phyloP scores from a whole-genome alignment of 352 stramenopile genomes.

The Phytophthora sojae region DNA sequence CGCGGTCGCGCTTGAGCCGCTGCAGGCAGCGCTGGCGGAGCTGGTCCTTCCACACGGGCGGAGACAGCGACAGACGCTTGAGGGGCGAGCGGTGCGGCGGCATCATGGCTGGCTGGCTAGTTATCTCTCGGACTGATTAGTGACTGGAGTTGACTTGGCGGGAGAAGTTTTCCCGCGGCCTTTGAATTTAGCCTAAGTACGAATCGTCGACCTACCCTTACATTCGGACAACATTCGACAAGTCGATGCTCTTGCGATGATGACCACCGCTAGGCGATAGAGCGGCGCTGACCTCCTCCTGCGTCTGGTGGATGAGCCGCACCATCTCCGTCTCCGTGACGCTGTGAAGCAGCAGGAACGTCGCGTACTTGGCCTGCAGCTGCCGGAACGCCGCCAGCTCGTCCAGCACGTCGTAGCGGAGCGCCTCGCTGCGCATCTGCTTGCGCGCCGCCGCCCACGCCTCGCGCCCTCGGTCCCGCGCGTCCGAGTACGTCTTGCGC shows the following conservation, averaged over 20 bases:
- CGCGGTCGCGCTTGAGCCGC: slow-evolving; percentile 68
- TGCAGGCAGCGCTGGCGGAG: slow-evolving; percentile 77
- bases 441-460: slow-evolving; percentile 59
- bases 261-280: neutral
- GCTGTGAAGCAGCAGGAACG: slow-evolving; percentile 73
- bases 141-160: neutral
- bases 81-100: slow-evolving; percentile 13
- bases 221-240: neutral
- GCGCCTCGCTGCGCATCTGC: slow-evolving; percentile 62
- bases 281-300: slow-evolving; percentile 30
- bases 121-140: neutral
- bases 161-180: neutral
- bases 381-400: slow-evolving; percentile 69
- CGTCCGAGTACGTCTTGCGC: slow-evolving; percentile 55
- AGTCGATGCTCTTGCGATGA: neutral
- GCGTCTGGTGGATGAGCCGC: slow-evolving; percentile 56
- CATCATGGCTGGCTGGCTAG: neutral
- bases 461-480: slow-evolving; percentile 47
- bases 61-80: slow-evolving; percentile 62
- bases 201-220: neutral
- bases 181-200: neutral
- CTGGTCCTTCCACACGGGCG: slow-evolving; percentile 80
- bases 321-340: slow-evolving; percentile 72
- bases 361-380: slow-evolving; percentile 65
- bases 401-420: slow-evolving; percentile 76